phyloP scores from a whole-genome alignment of 306 rosid species.

The Citrullus colocynthis region DNA sequence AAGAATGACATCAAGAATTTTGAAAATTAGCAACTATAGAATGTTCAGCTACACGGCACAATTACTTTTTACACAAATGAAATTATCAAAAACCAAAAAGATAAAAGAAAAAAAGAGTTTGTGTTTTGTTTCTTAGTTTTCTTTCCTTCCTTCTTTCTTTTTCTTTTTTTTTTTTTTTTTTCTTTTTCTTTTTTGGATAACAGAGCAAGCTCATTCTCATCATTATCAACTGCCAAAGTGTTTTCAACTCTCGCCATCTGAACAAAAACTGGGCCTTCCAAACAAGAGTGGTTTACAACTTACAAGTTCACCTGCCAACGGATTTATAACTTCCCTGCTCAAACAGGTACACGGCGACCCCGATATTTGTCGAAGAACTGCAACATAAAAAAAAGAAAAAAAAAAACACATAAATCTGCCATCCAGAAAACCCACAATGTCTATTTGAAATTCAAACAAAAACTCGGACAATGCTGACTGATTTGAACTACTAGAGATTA shows the following conservation, averaged over 20 bases:
- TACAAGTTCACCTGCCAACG: slow-evolving; percentile 21
- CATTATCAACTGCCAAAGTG: slow-evolving; percentile 1
- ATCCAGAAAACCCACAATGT: background rate
- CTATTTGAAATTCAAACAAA: background rate
- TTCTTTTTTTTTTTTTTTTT: background rate
- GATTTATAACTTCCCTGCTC: slow-evolving; percentile 13
- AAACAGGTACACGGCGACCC: slow-evolving; percentile 83
- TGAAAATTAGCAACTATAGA: background rate
- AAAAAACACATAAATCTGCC: background rate
- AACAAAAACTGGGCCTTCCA: slow-evolving; percentile 14
- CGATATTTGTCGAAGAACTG: slow-evolving; percentile 82
- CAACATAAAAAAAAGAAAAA: slow-evolving; percentile 11
- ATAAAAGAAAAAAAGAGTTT: background rate
- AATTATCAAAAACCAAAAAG: background rate
- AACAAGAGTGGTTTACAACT: slow-evolving; percentile 35
- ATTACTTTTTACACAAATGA: slow-evolving; percentile 4
- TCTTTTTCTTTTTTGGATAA: background rate
- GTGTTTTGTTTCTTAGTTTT: background rate
- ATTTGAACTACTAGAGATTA: background rate
- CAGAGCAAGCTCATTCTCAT: background rate
- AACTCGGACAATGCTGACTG: background rate
- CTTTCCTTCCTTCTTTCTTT: background rate
- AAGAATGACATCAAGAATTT: slow-evolving; percentile 1
- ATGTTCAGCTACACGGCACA: background rate
- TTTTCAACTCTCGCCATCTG: background rate